Evolutionary conservation across 192 early-diverging fungal species (phyloP).

Genomic region (Dissophora ornata): DNA sequence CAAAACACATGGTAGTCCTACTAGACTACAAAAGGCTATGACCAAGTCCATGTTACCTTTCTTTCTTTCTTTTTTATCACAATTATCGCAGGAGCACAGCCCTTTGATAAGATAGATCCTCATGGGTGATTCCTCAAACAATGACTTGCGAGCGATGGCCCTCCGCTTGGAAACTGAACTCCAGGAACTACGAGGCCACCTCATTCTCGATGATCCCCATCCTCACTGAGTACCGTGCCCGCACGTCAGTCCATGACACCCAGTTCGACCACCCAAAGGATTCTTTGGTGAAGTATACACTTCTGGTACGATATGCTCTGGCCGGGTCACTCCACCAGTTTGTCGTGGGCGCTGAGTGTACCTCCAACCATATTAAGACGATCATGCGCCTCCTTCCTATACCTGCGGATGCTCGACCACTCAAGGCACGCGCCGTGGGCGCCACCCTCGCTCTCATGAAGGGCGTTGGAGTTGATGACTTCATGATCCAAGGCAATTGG

Average conservation of each 20-base stretch:
- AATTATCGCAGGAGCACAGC: too few species aligned
- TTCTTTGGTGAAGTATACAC: not conserved
- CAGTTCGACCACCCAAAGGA: conserved; percentile 5
- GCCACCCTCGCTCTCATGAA: conserved; percentile 9
- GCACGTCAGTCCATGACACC: not conserved
- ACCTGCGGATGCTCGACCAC: not conserved
- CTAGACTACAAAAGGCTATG: too few species aligned
- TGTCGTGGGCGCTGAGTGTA: conserved; percentile 2
- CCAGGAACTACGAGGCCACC: too few species aligned
- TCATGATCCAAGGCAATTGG: conserved; percentile 13
- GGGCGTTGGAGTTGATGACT: conserved; percentile 6
- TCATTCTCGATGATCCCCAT: too few species aligned
- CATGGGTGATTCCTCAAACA: too few species aligned
- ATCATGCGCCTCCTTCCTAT: too few species aligned
- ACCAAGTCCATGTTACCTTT: too few species aligned
- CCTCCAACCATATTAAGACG: conserved; percentile 12
- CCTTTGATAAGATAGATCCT: too few species aligned
- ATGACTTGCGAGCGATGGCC: too few species aligned
- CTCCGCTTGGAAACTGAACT: too few species aligned
- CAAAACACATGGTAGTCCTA: too few species aligned
- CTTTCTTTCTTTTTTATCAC: too few species aligned
- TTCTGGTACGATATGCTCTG: conserved; percentile 2
- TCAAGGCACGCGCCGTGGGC: conserved; percentile 20
- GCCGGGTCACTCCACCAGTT: not conserved
- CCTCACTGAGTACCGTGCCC: conserved; percentile 10